These are phyloP conservation scores for Pelargonium citronellum DNA, from an alignment of 441 rosid species.

Conservation along the genomic window DNA sequence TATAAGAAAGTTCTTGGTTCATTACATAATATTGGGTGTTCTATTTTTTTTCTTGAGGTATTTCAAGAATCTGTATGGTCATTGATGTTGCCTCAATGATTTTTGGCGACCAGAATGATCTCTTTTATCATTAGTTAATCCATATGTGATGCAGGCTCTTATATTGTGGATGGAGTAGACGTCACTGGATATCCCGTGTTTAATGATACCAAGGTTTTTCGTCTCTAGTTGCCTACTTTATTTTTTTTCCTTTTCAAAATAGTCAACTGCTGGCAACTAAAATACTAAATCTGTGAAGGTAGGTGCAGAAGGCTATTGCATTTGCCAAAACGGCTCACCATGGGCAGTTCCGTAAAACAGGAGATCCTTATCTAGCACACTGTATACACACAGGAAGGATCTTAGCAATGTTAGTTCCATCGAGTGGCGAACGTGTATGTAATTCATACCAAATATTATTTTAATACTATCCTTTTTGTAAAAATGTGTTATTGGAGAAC, in stretches of 20 bases:
- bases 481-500: neutral
- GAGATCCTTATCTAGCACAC: conserved; percentile 63
- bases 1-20: too few relatives aligned
- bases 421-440: conserved; percentile 49
- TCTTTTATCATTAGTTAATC: neutral
- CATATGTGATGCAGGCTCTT: conserved; percentile 37
- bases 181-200: conserved; percentile 56
- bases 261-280: conserved; percentile 27
- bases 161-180: conserved; percentile 55
- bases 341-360: conserved; percentile 64
- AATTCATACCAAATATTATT: conserved; percentile 2
- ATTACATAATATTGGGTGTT: too few relatives aligned
- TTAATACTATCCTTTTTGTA: neutral
- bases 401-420: conserved; percentile 59
- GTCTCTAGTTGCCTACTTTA: conserved; percentile 25
- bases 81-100: too few relatives aligned
- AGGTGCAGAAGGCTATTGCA: conserved; percentile 72
- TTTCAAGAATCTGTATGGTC: too few relatives aligned
- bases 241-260: neutral
- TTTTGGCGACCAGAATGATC: neutral
- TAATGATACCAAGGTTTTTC: conserved; percentile 49
- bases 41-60: too few relatives aligned
- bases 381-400: conserved; percentile 67
- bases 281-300: conserved; percentile 46
- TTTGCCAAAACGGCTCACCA: conserved; percentile 63